These are phyloP conservation scores for Centrapalus pauciflorus DNA, from an alignment of 129 eudicot genomes.

Conservation along the genomic window DNA sequence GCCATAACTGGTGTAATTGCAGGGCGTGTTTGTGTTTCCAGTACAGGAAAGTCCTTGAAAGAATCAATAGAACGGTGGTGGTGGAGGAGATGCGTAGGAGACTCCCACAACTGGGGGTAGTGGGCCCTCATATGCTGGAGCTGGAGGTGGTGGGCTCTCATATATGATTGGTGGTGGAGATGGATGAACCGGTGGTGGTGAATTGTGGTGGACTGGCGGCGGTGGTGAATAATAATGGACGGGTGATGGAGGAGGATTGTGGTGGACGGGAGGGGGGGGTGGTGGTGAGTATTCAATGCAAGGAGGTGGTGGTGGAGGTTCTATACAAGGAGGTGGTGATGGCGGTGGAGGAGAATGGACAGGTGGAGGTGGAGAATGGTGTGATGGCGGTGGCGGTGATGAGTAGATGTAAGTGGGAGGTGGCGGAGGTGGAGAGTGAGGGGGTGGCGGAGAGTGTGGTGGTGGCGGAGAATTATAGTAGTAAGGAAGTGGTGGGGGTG, in stretches of 20 bases:
- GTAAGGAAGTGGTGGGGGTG: slow-evolving; percentile 24
- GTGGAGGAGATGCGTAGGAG: slow-evolving; percentile 79
- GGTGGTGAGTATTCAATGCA: slow-evolving; percentile 30
- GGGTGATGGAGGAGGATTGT: slow-evolving; percentile 27
- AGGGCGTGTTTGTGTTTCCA: slow-evolving; percentile 26
- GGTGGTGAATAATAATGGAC: slow-evolving; percentile 23
- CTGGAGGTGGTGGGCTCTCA: slow-evolving; percentile 43
- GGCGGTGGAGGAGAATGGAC: slow-evolving; percentile 41
- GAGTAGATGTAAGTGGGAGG: slow-evolving; percentile 31
- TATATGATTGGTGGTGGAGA: slow-evolving; percentile 36
- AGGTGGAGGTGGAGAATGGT: slow-evolving; percentile 41
- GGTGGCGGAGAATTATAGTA: slow-evolving; percentile 48
- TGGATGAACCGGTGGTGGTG: slow-evolving; percentile 41
- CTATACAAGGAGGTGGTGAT: slow-evolving; percentile 36
- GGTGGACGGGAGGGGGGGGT: slow-evolving; percentile 30
- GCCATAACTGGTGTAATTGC: slow-evolving; percentile 14
- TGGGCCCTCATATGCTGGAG: slow-evolving; percentile 62
- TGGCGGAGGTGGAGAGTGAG: slow-evolving; percentile 29
- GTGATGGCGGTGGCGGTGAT: slow-evolving; percentile 36
- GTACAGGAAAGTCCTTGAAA: slow-evolving; percentile 42
- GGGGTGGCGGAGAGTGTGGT: slow-evolving; percentile 30
- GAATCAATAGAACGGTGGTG: slow-evolving; percentile 92
- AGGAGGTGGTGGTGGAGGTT: slow-evolving; percentile 32
- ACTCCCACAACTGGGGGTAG: slow-evolving; percentile 66
- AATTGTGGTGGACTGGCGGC: slow-evolving; percentile 27